A percentile compares a stretch with the other conserved stretches of the same genome.
Conservation (phyloP, 495 filamentous ascomycete species). For the Aspergillus ostianus region DNA sequence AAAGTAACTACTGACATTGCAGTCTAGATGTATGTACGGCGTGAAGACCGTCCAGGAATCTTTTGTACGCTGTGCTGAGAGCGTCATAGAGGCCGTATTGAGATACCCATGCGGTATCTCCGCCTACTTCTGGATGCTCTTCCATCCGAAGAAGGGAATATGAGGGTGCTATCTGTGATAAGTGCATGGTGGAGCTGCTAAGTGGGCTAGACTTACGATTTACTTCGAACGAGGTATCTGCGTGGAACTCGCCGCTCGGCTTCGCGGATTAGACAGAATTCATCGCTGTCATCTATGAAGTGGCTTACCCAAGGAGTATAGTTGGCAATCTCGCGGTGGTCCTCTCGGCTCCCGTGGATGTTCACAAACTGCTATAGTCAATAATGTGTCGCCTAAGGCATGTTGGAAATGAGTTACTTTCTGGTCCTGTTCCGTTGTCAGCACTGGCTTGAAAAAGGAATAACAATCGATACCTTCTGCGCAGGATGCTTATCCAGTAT, state of each 20-base stretch:
- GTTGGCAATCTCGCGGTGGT: constrained; percentile 34
- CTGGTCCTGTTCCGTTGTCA: constrained; percentile 7
- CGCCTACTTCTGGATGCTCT: constrained; percentile 52
- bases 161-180: constrained; percentile 30
- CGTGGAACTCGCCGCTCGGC: constrained; percentile 46
- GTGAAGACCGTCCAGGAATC: constrained; percentile 48
- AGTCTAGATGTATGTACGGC: constrained; percentile 49
- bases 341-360: constrained; percentile 35
- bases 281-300: not conserved
- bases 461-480: constrained; percentile 32
- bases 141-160: constrained; percentile 56
- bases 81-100: constrained; percentile 52
- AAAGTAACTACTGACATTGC: constrained; percentile 28
- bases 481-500: constrained; percentile 48
- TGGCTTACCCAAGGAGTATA: constrained; percentile 39
- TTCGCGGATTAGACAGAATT: constrained; percentile 12
- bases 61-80: constrained; percentile 44
- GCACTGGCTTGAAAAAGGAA: too few species aligned
- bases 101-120: constrained; percentile 52
- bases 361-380: constrained; percentile 28
- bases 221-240: constrained; percentile 53
- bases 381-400: not conserved
- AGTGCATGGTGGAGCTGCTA: not conserved
- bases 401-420: constrained; percentile 3
- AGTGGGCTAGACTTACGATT: constrained; percentile 28